Conservation (phyloP, 345 rosid genomes). For the Abelmoschus esculentus region DNA sequence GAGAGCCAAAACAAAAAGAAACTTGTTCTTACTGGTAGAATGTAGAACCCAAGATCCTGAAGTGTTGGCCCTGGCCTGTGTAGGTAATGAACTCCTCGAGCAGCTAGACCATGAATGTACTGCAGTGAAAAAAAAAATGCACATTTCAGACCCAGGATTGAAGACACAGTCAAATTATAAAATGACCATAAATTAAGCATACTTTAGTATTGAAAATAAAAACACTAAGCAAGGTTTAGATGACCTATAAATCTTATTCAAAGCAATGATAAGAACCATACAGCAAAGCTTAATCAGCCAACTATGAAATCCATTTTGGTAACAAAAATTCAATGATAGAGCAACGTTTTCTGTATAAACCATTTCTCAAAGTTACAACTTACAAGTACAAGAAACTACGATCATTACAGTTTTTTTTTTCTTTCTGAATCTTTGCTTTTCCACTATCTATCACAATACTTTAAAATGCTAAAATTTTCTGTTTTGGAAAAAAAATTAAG, state of each 20-base stretch:
- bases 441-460: neutral
- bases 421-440: neutral
- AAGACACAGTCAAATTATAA: neutral
- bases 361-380: conserved; percentile 12
- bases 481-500: neutral
- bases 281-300: neutral
- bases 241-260: too few relatives aligned
- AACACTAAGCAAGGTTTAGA: neutral
- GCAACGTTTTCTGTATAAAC: conserved; percentile 10
- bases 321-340: neutral
- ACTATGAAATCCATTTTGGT: conserved; percentile 7
- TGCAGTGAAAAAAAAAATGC: conserved; percentile 23
- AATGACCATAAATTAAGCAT: conserved; percentile 5
- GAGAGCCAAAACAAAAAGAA: conserved; percentile 3
- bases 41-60: conserved; percentile 79
- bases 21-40: conserved; percentile 67
- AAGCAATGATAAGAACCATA: neutral
- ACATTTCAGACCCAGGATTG: conserved; percentile 2
- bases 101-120: conserved; percentile 90
- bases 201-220: neutral
- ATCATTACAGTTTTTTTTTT: conserved; percentile 20
- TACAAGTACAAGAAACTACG: conserved; percentile 18
- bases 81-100: conserved; percentile 88
- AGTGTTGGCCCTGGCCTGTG: conserved; percentile 83
- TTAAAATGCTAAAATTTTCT: neutral